Base-by-base conservation (phyloP, 2,329 filamentous ascomycete species). In the Leptographium lundbergii region DNA sequence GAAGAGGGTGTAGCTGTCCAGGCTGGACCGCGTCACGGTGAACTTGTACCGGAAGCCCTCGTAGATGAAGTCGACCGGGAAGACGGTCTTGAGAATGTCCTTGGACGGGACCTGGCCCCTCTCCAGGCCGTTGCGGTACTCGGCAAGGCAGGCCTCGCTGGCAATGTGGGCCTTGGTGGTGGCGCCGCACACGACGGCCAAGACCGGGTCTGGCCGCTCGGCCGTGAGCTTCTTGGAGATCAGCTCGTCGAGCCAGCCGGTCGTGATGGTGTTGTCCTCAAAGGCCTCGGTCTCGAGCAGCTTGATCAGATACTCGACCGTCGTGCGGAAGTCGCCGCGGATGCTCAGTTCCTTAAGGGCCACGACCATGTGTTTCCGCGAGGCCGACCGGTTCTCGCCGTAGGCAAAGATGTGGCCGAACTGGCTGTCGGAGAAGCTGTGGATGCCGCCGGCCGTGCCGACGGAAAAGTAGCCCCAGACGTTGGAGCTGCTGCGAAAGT, bases 401-500 rank as follows among this genome's bases (percentile, higher is more conserved):
- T 97, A 99, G 57, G 94, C 95, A 73, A 99, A 99, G 67, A 99
- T 99, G 76, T 99, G 94, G 75, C 94, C 94, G 67, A 99, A 99
- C 71, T 99, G 94, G 69, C 89, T 95, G 77, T 99, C 94, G 9
- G 94, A 97, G 81, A 96, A 99, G 74, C 90, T 96, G 83, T 99
- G 94, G 65, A 99, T 99, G 74, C 91, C 91, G 77, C 91, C 92
- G 59, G 91, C 87, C 11, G 91, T 94, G 77, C 91, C 89, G 72
- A 99, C 94, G 57, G 94, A 99, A 84, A 99, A 99, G 76, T 99
- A 99, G 81, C 94, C 94, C 94, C 94, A 99, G 59, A 97, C 94
- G 67, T 99, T 99, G 63, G 94, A 97, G 72, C 91, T 96, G 78
- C 88, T 95, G 70, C 94, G 85, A 84, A 99, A 99, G 81, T 99